Conservation (phyloP, 805 yeast genomes). For the Wickerhamomyces kurtzmanii region DNA sequence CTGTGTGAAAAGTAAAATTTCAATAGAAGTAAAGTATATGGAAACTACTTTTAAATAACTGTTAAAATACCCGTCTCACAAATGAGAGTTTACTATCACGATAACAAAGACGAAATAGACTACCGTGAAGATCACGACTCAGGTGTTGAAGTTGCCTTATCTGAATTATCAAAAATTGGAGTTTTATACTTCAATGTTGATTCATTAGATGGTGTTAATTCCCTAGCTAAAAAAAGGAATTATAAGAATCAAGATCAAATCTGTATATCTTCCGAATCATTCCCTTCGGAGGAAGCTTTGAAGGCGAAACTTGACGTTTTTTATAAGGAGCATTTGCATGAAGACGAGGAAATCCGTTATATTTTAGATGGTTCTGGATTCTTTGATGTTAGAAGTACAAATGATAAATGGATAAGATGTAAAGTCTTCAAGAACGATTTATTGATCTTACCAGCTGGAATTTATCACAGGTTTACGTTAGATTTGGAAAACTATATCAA, state of each 20-base stretch:
- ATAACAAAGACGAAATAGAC: conserved; percentile 42
- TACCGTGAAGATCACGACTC: conserved; percentile 67
- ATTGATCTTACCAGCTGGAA: conserved; percentile 79
- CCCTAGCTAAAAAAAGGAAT: conserved; percentile 54
- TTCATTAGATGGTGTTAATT: conserved; percentile 44
- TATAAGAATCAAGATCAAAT: conserved; percentile 79
- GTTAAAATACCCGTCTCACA: too few relatives aligned
- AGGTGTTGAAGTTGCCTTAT: conserved; percentile 44
- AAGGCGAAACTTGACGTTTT: conserved; percentile 58
- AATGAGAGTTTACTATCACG: conserved; percentile 55
- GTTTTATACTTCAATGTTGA: conserved; percentile 52
- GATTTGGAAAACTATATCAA: conserved; percentile 51
- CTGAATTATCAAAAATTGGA: conserved; percentile 48
- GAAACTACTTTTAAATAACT: too few relatives aligned
- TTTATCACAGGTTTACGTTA: conserved; percentile 87
- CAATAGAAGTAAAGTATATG: too few relatives aligned
- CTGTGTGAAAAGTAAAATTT: too few relatives aligned
- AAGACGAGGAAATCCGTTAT: conserved; percentile 94
- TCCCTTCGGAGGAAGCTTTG: conserved; percentile 57
- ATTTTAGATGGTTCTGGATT: conserved; percentile 84
- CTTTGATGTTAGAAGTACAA: conserved; percentile 71
- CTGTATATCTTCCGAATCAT: conserved; percentile 44
- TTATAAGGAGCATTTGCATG: conserved; percentile 84
- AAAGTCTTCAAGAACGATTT: conserved; percentile 54
- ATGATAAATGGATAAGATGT: conserved; percentile 69